Conservation (phyloP, 768 basidiomycete species). For the Agaricus sinodeliciosus region DNA sequence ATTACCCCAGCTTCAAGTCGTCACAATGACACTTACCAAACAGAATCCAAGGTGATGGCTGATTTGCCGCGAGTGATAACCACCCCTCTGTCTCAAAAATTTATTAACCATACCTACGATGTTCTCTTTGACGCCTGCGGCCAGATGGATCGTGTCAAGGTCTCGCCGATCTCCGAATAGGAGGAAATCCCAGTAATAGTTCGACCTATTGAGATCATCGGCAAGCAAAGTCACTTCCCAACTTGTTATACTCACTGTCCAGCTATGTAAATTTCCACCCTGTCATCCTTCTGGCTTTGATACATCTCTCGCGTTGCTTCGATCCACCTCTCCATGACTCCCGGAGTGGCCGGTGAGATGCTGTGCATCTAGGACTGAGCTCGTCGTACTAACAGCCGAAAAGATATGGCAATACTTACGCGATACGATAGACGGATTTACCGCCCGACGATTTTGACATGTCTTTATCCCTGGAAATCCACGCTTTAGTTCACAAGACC, state of each 20-base stretch:
- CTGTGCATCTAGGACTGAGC: background rate
- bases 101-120: constrained; percentile 53
- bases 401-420: background rate
- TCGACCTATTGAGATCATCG: background rate
- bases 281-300: background rate
- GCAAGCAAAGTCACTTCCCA: background rate
- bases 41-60: constrained; percentile 67
- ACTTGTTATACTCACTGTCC: background rate
- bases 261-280: background rate
- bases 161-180: background rate
- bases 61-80: constrained; percentile 63
- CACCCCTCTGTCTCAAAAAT: constrained; percentile 49
- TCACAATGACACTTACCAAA: constrained; percentile 21
- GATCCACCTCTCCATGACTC: background rate
- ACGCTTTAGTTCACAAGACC: background rate
- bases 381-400: too few relatives aligned
- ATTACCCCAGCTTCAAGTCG: background rate
- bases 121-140: constrained; percentile 49
- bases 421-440: background rate
- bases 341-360: background rate
- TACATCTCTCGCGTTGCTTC: background rate
- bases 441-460: background rate
- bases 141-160: constrained; percentile 51
- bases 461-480: background rate
- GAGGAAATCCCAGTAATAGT: background rate